Evolutionary conservation across 768 basidiomycete genomes (phyloP), one percentile per base, ranked within the genome.

Genomic region (Gyrodon lividus): DNA sequence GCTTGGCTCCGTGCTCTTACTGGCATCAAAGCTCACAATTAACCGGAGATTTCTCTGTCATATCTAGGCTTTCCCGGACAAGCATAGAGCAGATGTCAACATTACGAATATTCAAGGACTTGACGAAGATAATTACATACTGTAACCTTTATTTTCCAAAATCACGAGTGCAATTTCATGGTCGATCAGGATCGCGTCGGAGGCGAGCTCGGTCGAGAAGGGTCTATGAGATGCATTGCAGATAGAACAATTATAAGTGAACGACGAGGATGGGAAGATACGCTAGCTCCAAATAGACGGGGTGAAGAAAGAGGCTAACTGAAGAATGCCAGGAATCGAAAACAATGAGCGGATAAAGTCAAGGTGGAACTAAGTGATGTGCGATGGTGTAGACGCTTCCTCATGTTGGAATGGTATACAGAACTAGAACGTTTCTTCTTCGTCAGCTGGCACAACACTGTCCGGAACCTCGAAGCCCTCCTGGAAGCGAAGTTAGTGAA

Each of bases 381-480:
- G 46, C n/a, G 51, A 33, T 17, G 54, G 41, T 42, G 46, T 50
- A 45, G 48, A 49, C 34, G 46, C 19, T 53, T 51, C 45, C 44
- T 55, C 42, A 28, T 38, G 41, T 46, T 30, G 43, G 24, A 30
- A 46, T 48, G 43, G 47, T 51, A 56, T 64, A 61, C 61, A 57
- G 42, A 23, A 43, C 59, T 65, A 87, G 67, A 86, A 87, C 38
- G 88, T 90, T 73, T 92, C 89, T 70, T 92, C 90, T 68, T 93
- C 90, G 47, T 90, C 89, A 20, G 76, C 77, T 0, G 70, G 58
- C 28, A 62, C 76, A 28, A 61, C 69, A 40, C 54, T 76, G 7
- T 92, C 90, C 3, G 93, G 92, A 12, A 94, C 91, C 64, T 95
- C 94, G 60, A 95, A 95, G 47, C 93, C 94, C 12, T 95, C 93